Base-by-base conservation (phyloP, 306 rosid genomes). In the Elaeagnus macrophylla region DNA sequence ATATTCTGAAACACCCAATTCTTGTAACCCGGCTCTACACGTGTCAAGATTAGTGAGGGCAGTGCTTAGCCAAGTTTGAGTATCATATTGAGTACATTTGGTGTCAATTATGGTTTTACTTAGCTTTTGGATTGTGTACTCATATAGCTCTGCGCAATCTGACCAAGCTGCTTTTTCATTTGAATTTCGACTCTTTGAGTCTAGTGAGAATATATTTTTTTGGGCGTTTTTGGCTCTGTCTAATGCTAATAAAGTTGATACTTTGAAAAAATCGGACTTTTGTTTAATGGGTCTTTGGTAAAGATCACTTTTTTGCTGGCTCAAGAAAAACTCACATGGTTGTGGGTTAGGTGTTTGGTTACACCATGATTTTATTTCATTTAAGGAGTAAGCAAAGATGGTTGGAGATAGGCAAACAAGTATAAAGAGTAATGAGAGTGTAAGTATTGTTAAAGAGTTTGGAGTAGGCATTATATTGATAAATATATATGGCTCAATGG, bases 31-130 rank as follows among this genome's bases (percentile, higher is more conserved):
- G 1, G 35, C 47, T 4, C 18, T 71, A 59, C 96, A 88, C 6
- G 94, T 88, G n/a, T 84, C 94, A 1, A 88, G 75, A 65, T 85
- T 81, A 0, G 94, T 85, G 1, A 85, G 66, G 11, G 94, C 94
- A 0, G 94, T 76, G 81, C 94, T 85, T 15, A 85, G 77, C 94
- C 89, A 81, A 0, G 89, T 76, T 37, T 85, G 89, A 1, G 70
- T 36, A n/a, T 85, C 89, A 6, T 50, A 41, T 16, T 85, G 72
- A 37, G 74, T 59, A 64, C 77, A 74, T 10, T 67, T 71, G 42
- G 59, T 12, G 47, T 52, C 16, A 41, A 16, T 48, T 0, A 60
- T 0, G 53, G 94, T 69, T 53, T 71, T 64, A 79, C 76, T 82
- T 53, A 88, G 85, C 37, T 48, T 77, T 10, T 10, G 45, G 39